Evolutionary conservation across 306 rosid species (phyloP).

Genomic region (Pterocarpus macrocarpus): DNA sequence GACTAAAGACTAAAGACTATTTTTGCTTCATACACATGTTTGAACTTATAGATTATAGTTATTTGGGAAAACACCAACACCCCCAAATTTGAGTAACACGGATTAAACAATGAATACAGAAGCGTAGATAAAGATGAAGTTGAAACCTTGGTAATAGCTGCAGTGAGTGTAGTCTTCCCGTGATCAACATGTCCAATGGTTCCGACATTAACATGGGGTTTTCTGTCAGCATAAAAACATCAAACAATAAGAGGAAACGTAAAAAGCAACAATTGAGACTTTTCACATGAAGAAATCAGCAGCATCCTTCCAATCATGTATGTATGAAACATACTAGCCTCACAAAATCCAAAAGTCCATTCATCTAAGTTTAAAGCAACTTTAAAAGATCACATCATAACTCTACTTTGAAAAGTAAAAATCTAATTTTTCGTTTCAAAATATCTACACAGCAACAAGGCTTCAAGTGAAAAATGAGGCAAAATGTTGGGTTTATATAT

Average conservation of each 20-base stretch:
- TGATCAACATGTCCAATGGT: slow-evolving; percentile 60
- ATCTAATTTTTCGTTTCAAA: background rate
- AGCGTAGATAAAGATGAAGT: background rate
- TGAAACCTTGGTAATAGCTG: slow-evolving; percentile 52
- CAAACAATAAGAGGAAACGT: background rate
- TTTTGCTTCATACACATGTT: background rate
- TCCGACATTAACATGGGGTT: slow-evolving; percentile 57
- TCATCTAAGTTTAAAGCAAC: background rate
- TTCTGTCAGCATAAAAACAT: slow-evolving; percentile 37
- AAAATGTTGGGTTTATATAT: background rate
- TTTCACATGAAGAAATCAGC: background rate
- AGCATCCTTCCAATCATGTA: background rate
- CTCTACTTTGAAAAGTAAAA: background rate
- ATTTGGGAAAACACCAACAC: background rate
- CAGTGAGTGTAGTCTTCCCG: slow-evolving; percentile 56
- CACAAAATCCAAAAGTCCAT: background rate
- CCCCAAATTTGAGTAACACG: background rate
- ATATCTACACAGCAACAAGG: background rate
- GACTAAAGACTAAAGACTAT: background rate
- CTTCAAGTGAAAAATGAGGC: background rate
- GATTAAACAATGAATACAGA: background rate
- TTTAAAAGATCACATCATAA: background rate
- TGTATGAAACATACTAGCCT: background rate
- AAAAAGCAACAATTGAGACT: background rate
- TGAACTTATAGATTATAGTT: background rate